Conservation (phyloP, 306 rosid genomes). For the Quercus robur region DNA sequence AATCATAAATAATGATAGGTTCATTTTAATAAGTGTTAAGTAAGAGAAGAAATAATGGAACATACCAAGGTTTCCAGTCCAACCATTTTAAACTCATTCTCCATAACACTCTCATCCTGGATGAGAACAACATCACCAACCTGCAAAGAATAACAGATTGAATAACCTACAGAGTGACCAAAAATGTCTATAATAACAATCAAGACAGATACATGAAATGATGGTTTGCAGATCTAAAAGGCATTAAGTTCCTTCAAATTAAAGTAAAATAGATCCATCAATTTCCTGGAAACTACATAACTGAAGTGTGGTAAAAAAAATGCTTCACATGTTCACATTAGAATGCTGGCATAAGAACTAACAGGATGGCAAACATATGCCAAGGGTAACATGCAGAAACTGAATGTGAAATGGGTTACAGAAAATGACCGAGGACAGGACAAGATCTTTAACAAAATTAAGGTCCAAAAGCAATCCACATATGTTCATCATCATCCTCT, state of each 20-base stretch:
- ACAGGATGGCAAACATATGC: neutral
- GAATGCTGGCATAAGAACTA: constrained; percentile 9
- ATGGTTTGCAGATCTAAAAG: constrained; percentile 6
- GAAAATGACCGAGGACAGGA: neutral
- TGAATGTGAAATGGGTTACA: neutral
- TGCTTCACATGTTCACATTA: neutral
- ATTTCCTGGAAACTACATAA: neutral
- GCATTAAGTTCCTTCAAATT: neutral
- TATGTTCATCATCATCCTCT: neutral
- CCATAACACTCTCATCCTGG: constrained; percentile 70
- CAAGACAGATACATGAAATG: constrained; percentile 1
- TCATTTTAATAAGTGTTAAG: neutral
- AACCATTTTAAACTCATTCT: constrained; percentile 65
- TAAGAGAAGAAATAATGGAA: neutral
- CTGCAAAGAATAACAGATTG: constrained; percentile 39
- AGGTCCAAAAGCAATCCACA: neutral
- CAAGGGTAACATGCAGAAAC: neutral
- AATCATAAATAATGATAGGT: neutral
- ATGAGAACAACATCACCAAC: constrained; percentile 96
- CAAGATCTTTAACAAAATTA: neutral
- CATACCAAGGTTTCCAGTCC: constrained; percentile 91
- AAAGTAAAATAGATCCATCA: neutral
- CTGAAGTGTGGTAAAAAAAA: neutral
- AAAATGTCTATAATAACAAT: neutral
- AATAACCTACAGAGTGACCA: constrained; percentile 3